These are phyloP conservation scores for Globisporangium camurandrum DNA, from an alignment of 352 stramenopile genomes.

Conservation along the genomic window DNA sequence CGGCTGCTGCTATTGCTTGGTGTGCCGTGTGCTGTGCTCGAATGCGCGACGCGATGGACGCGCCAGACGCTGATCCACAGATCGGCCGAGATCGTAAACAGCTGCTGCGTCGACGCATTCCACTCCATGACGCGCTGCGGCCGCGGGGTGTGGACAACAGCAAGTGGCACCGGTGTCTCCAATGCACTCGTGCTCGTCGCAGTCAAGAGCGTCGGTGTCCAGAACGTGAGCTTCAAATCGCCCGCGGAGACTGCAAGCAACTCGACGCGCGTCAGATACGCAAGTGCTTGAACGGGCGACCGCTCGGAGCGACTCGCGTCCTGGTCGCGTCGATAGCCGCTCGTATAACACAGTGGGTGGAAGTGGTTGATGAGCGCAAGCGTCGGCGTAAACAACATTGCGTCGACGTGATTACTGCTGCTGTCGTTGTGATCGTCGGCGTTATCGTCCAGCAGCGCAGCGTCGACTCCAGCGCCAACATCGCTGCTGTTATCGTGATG, in stretches of 20 bases:
- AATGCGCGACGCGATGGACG: constrained; percentile 28
- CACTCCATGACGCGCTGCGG: constrained; percentile 71
- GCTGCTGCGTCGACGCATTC: constrained; percentile 33
- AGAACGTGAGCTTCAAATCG: constrained; percentile 77
- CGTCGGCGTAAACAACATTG: constrained; percentile 26
- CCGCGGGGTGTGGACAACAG: constrained; percentile 52
- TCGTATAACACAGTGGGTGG: constrained; percentile 60
- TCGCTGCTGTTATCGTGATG: neutral
- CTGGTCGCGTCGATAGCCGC: constrained; percentile 66
- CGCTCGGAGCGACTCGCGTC: constrained; percentile 69
- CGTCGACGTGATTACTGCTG: neutral
- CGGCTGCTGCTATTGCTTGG: constrained; percentile 29
- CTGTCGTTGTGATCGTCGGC: neutral
- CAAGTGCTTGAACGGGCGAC: constrained; percentile 65
- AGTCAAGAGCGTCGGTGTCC: constrained; percentile 52
- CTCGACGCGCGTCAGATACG: constrained; percentile 53
- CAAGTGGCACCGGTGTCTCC: constrained; percentile 54
- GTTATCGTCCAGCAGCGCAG: neutral
- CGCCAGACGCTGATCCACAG: constrained; percentile 59
- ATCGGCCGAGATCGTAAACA: constrained; percentile 73
- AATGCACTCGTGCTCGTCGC: constrained; percentile 49
- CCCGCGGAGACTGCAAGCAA: constrained; percentile 62
- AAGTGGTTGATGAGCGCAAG: constrained; percentile 61
- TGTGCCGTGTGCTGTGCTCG: no score
- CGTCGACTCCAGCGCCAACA: neutral